Conservation (phyloP, 768 basidiomycete species). For the Suillus variegatus region DNA sequence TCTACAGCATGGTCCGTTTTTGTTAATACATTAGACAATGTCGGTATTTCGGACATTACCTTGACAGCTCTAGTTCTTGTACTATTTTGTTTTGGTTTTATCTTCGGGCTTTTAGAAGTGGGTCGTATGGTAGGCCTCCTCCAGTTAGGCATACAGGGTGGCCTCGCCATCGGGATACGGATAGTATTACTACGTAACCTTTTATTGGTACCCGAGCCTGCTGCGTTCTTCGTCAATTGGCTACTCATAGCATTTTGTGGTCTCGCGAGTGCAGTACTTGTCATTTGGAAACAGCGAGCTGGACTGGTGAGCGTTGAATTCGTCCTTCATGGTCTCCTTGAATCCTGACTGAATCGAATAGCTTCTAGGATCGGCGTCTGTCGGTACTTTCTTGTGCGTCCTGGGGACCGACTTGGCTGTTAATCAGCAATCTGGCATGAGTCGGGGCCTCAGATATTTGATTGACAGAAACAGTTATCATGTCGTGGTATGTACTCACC, state of each 20-base stretch:
- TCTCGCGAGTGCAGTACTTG: constrained; percentile 39
- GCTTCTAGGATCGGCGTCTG: constrained; percentile 46
- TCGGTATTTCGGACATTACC: constrained; percentile 52
- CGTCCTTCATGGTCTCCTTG: background rate
- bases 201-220: constrained; percentile 43
- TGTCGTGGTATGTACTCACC: constrained; percentile 42
- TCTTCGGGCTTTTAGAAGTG: constrained; percentile 55
- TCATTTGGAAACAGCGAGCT: constrained; percentile 46
- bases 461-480: constrained; percentile 65
- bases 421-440: constrained; percentile 62
- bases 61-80: constrained; percentile 50
- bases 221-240: constrained; percentile 51
- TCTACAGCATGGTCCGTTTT: constrained; percentile 62
- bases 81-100: constrained; percentile 51
- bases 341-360: background rate
- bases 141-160: constrained; percentile 52
- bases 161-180: constrained; percentile 58
- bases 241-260: constrained; percentile 50
- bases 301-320: constrained; percentile 47
- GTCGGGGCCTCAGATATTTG: constrained; percentile 61
- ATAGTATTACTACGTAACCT: constrained; percentile 50
- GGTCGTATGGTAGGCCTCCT: constrained; percentile 48
- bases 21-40: constrained; percentile 51
- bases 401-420: constrained; percentile 59
- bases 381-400: constrained; percentile 59